Conservation (phyloP, 352 stramenopile genomes). For the Globisporangium paddicum region DNA sequence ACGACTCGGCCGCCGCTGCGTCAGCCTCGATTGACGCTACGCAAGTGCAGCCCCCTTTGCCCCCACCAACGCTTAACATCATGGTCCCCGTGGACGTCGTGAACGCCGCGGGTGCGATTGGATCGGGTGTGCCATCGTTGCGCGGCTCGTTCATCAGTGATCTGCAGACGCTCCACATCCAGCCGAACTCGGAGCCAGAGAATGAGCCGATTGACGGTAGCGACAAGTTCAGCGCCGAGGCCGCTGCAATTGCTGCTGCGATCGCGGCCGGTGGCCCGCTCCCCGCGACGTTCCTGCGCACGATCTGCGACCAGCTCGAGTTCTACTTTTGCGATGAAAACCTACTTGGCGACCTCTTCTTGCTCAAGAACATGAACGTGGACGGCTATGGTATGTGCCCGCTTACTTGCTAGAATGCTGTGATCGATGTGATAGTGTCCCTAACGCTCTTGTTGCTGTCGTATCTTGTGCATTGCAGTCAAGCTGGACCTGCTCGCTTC, state of each 20-base stretch:
- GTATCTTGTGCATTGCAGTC: slow-evolving; percentile 29
- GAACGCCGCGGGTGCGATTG: slow-evolving; percentile 48
- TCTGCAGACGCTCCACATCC: slow-evolving; percentile 50
- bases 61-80: slow-evolving; percentile 46
- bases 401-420: neutral
- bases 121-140: slow-evolving; percentile 39
- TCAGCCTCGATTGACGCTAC: slow-evolving; percentile 12
- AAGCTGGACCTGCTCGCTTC: slow-evolving; percentile 82
- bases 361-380: slow-evolving; percentile 89
- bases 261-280: slow-evolving; percentile 28
- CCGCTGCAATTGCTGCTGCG: slow-evolving; percentile 14
- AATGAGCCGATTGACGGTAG: slow-evolving; percentile 29
- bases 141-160: slow-evolving; percentile 27
- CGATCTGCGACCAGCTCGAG: slow-evolving; percentile 85
- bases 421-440: no score
- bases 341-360: slow-evolving; percentile 75
- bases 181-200: slow-evolving; percentile 28
- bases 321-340: slow-evolving; percentile 90
- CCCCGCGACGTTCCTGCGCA: slow-evolving; percentile 77
- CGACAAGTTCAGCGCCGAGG: slow-evolving; percentile 19
- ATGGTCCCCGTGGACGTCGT: slow-evolving; percentile 24
- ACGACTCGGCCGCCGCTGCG: slow-evolving; percentile 31
- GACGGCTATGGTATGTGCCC: slow-evolving; percentile 78
- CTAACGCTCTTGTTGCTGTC: slow-evolving; percentile 6
- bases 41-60: slow-evolving; percentile 26